A percentile compares a stretch with the other conserved stretches of the same genome.
These are phyloP conservation scores for Aspergillus candidus DNA, from an alignment of 2,329 filamentous ascomycete genomes.

Conservation along the genomic window DNA sequence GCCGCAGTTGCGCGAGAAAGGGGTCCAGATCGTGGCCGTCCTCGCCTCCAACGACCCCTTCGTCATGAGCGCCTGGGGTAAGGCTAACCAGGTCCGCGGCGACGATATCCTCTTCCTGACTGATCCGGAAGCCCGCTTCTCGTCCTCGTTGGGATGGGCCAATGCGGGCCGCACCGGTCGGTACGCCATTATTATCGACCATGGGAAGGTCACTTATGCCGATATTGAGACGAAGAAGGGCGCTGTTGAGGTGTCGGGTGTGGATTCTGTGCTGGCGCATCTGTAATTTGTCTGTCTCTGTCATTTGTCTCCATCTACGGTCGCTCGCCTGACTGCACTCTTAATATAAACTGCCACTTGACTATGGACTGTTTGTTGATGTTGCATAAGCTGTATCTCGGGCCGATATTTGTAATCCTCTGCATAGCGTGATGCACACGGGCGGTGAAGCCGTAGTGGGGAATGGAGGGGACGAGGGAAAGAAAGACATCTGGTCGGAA, in stretches of 20 bases:
- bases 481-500: too few species aligned
- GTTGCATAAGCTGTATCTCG: too few species aligned
- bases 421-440: too few species aligned
- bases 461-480: too few species aligned
- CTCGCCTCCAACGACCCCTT: conserved; percentile 76
- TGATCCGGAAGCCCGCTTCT: conserved; percentile 66
- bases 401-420: too few species aligned
- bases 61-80: conserved; percentile 83
- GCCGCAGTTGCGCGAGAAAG: conserved; percentile 65
- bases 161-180: conserved; percentile 61
- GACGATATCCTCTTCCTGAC: conserved; percentile 70
- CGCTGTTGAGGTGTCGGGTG: conserved; percentile 29
- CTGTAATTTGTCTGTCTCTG: conserved; percentile 12
- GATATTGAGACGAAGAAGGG: conserved; percentile 57
- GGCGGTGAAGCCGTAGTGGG: too few species aligned
- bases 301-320: too few species aligned
- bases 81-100: conserved; percentile 70
- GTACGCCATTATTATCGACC: conserved; percentile 73
- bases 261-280: conserved; percentile 29
- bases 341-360: too few species aligned
- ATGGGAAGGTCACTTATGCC: conserved; percentile 75
- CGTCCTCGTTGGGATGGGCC: conserved; percentile 68
- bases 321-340: too few species aligned
- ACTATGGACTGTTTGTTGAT: too few species aligned
- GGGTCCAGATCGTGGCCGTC: conserved; percentile 71